Evolutionary conservation across 2,329 filamentous ascomycete species (phyloP).

Genomic region (Alternaria brassicicola): DNA sequence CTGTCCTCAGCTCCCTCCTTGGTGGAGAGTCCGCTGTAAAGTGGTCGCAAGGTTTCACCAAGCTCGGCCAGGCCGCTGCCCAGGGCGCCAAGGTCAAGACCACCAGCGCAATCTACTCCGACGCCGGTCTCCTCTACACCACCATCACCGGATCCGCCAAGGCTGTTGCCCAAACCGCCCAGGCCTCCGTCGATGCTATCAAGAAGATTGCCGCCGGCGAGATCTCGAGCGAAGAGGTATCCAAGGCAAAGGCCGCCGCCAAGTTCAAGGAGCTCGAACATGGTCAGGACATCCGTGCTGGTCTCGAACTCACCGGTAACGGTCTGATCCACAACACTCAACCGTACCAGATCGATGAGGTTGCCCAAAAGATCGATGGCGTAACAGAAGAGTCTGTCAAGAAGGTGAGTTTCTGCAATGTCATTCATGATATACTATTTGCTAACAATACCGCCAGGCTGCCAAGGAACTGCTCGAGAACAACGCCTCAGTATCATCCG

Average conservation of each 20-base stretch:
- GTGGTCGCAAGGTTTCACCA: constrained; percentile 91
- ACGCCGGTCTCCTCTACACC: constrained; percentile 87
- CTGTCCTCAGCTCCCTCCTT: constrained; percentile 85
- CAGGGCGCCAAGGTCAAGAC: constrained; percentile 73
- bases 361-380: constrained; percentile 77
- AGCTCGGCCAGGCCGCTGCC: constrained; percentile 77
- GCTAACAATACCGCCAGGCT: constrained; percentile 61
- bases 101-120: constrained; percentile 85
- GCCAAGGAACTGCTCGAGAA: constrained; percentile 85
- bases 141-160: constrained; percentile 76
- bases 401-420: constrained; percentile 39
- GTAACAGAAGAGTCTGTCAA: constrained; percentile 86
- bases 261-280: constrained; percentile 90
- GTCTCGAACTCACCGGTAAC: constrained; percentile 82
- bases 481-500: constrained; percentile 86
- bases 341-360: constrained; percentile 81
- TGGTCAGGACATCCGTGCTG: constrained; percentile 76
- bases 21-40: constrained; percentile 92
- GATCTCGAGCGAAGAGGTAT: constrained; percentile 81
- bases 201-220: constrained; percentile 79
- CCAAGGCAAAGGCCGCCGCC: constrained; percentile 89
- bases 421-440: neutral
- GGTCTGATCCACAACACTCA: constrained; percentile 81
- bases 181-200: constrained; percentile 78
- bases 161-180: constrained; percentile 74